Base-by-base conservation (phyloP, 352 stramenopile genomes). In the Pseudoperonospora humuli region DNA sequence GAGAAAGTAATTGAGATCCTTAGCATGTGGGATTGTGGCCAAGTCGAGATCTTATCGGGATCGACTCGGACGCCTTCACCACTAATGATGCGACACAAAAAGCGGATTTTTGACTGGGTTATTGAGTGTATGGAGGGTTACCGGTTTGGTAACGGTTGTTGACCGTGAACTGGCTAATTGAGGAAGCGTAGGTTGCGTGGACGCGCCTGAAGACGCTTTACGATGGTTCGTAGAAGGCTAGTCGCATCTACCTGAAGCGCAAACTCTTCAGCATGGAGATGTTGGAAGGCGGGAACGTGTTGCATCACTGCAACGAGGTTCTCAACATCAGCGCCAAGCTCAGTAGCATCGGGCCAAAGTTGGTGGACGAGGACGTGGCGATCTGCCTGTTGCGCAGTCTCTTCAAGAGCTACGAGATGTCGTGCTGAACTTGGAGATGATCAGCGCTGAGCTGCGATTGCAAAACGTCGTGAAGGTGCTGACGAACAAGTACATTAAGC, bases 131-230 rank as follows among this genome's bases (percentile, higher is more conserved):
- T n/a, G n/a, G n/a, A n/a, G n/a, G n/a, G n/a, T n/a, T n/a, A n/a
- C n/a, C n/a, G n/a, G n/a, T n/a, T n/a, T n/a, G n/a, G n/a, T n/a
- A n/a, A n/a, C n/a, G 23, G 35, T 61, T 19, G 45, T 50, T 19
- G 28, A 65, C 27, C 57, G 38, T n/a, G 43, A 60, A 21, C n/a
- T n/a, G n/a, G n/a, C n/a, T n/a, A n/a, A n/a, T n/a, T n/a, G n/a
- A n/a, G n/a, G 34, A 53, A 56, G 43, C 39, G 1, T 61, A 50
- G 56, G 38, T 61, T 7, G 50, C 44, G 28, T 65, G 55, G 34
- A 4, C 13, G 3, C 47, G 29, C 9, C 14, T 64, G 39, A 28
- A 39, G 8, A 31, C 18, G 10, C 35, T 50, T 7, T 57, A 43
- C 36, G 23, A 32, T 6, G 40, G 36, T 6, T 57, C 42, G 17